Conservation (phyloP, 202 grass and related monocot genomes). For the Carex sylvatica region DNA sequence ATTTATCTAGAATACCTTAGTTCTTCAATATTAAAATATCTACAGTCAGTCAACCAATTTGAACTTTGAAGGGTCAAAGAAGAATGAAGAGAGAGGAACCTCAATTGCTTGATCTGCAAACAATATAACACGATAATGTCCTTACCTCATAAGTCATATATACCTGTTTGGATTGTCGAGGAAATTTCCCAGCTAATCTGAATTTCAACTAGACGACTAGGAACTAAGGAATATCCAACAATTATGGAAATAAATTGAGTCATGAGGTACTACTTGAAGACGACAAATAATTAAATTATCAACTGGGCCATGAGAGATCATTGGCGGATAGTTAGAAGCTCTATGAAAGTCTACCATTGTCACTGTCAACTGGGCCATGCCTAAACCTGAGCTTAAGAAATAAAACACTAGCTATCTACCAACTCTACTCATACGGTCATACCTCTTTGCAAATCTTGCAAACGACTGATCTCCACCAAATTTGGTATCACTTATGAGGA, state of each 20-base stretch:
- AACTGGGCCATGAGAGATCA: too few relatives aligned
- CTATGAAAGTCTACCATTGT: conserved; percentile 17
- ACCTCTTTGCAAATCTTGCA: neutral
- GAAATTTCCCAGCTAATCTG: neutral
- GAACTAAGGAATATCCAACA: too few relatives aligned
- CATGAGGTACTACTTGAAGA: too few relatives aligned
- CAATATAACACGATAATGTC: neutral
- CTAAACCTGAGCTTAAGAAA: neutral
- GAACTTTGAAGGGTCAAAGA: neutral
- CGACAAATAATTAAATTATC: too few relatives aligned
- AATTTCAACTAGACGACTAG: neutral
- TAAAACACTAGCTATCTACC: neutral
- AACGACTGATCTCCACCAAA: neutral
- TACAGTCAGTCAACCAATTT: neutral
- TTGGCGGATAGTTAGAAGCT: neutral
- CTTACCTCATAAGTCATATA: too few relatives aligned
- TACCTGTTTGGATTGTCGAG: neutral
- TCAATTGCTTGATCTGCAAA: neutral
- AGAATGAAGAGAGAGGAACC: neutral
- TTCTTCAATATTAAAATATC: neutral
- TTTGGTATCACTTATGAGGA: conserved; percentile 17
- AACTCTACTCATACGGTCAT: neutral
- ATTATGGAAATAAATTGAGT: too few relatives aligned
- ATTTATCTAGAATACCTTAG: neutral
- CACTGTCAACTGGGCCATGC: neutral